Evolutionary conservation across 306 rosid genomes (phyloP).

Genomic region (Citrullus amarus): DNA sequence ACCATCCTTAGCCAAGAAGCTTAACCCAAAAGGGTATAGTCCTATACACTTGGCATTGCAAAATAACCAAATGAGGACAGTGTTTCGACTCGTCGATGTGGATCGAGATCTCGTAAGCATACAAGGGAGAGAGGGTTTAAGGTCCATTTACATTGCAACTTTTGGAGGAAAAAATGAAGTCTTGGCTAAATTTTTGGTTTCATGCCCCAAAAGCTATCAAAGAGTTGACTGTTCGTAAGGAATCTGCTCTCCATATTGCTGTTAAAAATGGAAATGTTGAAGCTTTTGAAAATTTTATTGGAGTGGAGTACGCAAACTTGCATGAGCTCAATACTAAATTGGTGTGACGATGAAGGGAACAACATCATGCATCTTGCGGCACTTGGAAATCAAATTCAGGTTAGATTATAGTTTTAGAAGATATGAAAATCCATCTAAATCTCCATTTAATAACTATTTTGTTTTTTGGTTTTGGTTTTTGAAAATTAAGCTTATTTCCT

Average conservation of each 20-base stretch:
- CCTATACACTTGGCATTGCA: conserved; percentile 29
- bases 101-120: conserved; percentile 21
- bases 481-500: too few relatives aligned
- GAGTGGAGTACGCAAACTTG: neutral
- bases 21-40: conserved; percentile 14
- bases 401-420: neutral
- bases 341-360: conserved; percentile 24
- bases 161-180: conserved; percentile 7
- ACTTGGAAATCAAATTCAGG: conserved; percentile 14
- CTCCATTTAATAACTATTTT: too few relatives aligned
- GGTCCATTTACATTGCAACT: conserved; percentile 29
- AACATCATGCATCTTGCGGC: conserved; percentile 23
- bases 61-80: conserved; percentile 2
- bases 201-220: conserved; percentile 26
- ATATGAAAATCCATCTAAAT: too few relatives aligned
- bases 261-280: neutral
- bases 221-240: conserved; percentile 21
- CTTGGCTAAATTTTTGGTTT: conserved; percentile 12
- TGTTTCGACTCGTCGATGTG: neutral
- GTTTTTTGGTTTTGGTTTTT: too few relatives aligned
- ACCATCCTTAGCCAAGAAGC: conserved; percentile 27
- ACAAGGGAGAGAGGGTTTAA: conserved; percentile 24
- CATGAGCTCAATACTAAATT: neutral
- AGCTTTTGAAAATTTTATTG: neutral
- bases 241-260: conserved; percentile 33